These are phyloP conservation scores for Phytopythium ostracodes DNA, from an alignment of 352 stramenopile genomes.

Conservation along the genomic window DNA sequence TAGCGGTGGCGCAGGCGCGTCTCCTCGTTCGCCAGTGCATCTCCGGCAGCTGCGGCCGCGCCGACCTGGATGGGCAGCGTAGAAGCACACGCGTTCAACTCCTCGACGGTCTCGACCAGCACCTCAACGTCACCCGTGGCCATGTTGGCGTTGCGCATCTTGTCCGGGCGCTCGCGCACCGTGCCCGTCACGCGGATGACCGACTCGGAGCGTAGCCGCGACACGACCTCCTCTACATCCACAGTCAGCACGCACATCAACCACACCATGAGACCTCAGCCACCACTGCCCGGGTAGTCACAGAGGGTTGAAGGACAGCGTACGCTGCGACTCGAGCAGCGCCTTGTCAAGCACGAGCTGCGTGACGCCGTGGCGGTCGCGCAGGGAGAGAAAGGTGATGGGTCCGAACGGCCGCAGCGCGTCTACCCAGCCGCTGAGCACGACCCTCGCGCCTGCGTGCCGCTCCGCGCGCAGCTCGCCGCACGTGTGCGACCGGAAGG, in stretches of 20 bases:
- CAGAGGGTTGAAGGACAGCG: neutral
- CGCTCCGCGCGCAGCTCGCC: conserved; percentile 50
- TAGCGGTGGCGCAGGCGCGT: conserved; percentile 76
- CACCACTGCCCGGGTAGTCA: too few species aligned
- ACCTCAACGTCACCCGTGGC: conserved; percentile 73
- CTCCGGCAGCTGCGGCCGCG: conserved; percentile 23
- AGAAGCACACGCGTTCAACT: conserved; percentile 53
- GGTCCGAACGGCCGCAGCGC: conserved; percentile 68
- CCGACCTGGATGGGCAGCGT: conserved; percentile 64
- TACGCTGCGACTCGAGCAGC: conserved; percentile 34
- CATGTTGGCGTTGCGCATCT: conserved; percentile 73
- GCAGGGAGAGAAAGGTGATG: conserved; percentile 79
- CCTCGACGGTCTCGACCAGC: conserved; percentile 49
- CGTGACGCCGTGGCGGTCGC: conserved; percentile 74
- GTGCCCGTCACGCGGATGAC: conserved; percentile 63
- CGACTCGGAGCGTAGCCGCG: conserved; percentile 55
- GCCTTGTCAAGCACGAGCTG: conserved; percentile 78
- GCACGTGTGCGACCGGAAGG: conserved; percentile 73
- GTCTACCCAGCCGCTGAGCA: conserved; percentile 80
- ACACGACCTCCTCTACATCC: conserved; percentile 35
- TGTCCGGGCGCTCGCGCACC: conserved; percentile 47
- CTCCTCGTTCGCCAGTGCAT: conserved; percentile 62
- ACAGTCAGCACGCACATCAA: neutral
- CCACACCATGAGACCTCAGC: neutral
- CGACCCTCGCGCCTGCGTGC: conserved; percentile 50